Percentiles rank a stretch among this genome's conserved stretches.
Evolutionary conservation across 345 rosid species (phyloP).

Genomic region (Pistacia vera): DNA sequence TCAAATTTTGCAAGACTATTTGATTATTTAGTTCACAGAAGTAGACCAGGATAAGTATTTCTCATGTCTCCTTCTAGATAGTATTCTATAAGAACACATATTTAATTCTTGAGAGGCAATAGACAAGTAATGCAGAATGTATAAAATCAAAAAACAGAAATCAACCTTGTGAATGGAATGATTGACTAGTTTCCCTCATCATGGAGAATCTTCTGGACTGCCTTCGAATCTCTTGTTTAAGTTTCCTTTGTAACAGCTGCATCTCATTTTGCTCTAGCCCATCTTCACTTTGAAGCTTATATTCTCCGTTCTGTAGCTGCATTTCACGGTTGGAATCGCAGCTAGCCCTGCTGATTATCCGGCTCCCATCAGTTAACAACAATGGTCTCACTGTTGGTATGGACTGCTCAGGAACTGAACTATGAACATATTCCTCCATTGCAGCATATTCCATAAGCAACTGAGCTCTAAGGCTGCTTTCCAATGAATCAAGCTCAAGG

Average conservation of each 20-base stretch:
- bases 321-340: slow-evolving; percentile 1
- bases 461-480: slow-evolving; percentile 17
- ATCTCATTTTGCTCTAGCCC: neutral
- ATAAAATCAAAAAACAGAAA: neutral
- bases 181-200: neutral
- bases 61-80: no score
- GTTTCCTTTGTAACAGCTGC: neutral
- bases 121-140: neutral
- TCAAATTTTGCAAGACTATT: neutral
- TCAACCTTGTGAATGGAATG: slow-evolving; percentile 26
- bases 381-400: slow-evolving; percentile 18
- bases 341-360: slow-evolving; percentile 21
- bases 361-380: slow-evolving; percentile 23
- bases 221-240: neutral
- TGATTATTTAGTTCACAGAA: neutral
- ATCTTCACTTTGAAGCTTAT: neutral
- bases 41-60: no score
- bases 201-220: slow-evolving; percentile 8
- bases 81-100: no score
- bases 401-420: slow-evolving; percentile 9
- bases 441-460: slow-evolving; percentile 6
- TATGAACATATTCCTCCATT: slow-evolving; percentile 20
- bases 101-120: neutral
- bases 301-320: neutral
- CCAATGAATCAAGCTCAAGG: slow-evolving; percentile 11